phyloP scores from a whole-genome alignment of 805 yeast species.

The Cyberlindnera petersonii region DNA sequence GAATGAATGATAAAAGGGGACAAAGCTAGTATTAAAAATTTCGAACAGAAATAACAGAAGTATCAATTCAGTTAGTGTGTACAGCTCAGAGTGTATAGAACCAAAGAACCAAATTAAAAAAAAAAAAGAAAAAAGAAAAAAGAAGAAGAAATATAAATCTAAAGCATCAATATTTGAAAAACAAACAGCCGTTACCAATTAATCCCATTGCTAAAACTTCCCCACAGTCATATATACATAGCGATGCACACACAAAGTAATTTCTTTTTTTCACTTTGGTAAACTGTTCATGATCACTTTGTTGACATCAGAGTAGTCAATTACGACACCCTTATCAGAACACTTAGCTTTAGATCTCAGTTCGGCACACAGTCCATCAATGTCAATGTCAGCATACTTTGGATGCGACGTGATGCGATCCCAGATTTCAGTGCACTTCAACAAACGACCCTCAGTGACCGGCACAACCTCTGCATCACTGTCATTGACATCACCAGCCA shows the following conservation, averaged over 20 bases:
- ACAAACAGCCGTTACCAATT: too few relatives aligned
- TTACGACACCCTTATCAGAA: slow-evolving; percentile 87
- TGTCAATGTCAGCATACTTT: slow-evolving; percentile 85
- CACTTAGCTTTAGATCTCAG: slow-evolving; percentile 91
- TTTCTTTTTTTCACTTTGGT: not conserved
- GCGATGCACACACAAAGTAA: not conserved
- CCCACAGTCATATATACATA: not conserved
- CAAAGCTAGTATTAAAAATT: too few relatives aligned
- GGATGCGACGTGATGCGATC: slow-evolving; percentile 95
- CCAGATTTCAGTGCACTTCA: slow-evolving; percentile 92
- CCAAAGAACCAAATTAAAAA: too few relatives aligned
- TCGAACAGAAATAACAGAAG: not conserved
- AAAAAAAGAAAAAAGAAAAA: too few relatives aligned
- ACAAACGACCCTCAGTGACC: slow-evolving; percentile 51
- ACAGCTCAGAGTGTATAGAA: too few relatives aligned
- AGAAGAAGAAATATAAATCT: too few relatives aligned
- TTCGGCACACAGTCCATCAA: slow-evolving; percentile 89
- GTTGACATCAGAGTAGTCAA: slow-evolving; percentile 77
- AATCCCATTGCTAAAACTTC: too few relatives aligned
- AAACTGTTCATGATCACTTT: slow-evolving; percentile 33
- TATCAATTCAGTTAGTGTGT: too few relatives aligned
- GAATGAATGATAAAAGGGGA: too few relatives aligned
- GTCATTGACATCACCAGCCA: slow-evolving; percentile 4
- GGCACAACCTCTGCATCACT: slow-evolving; percentile 55
- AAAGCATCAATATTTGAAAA: too few relatives aligned